phyloP scores from a whole-genome alignment of 2,329 filamentous ascomycete species.

The Botrytis tulipae region DNA sequence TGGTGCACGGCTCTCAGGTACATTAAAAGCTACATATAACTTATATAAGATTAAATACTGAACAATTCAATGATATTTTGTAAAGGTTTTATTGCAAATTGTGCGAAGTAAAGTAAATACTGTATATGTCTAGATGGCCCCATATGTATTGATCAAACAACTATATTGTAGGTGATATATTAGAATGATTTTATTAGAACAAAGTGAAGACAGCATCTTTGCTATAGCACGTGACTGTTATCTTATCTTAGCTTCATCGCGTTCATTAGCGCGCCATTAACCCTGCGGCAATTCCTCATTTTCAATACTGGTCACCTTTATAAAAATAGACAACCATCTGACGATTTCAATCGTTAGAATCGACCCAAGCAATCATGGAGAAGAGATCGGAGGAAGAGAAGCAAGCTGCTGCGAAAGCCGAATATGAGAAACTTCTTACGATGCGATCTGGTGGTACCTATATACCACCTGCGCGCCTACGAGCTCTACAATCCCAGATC shows the following conservation, averaged over 20 bases:
- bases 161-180: neutral
- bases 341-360: neutral
- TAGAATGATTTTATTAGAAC: neutral
- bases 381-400: slow-evolving; percentile 73
- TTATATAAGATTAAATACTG: neutral
- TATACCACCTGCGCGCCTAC: slow-evolving; percentile 86
- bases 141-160: neutral
- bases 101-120: neutral
- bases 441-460: slow-evolving; percentile 96
- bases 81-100: neutral
- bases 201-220: neutral
- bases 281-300: neutral
- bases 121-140: neutral
- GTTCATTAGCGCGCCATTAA: neutral
- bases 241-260: slow-evolving; percentile 1
- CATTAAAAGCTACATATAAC: neutral
- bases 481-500: slow-evolving; percentile 92
- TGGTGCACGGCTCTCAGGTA: neutral
- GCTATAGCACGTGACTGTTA: neutral
- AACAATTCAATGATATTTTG: neutral
- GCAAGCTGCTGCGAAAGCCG: slow-evolving; percentile 82
- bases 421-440: slow-evolving; percentile 87
- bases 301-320: neutral
- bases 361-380: slow-evolving; percentile 1
- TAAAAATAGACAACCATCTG: neutral